Evolutionary conservation across 106 monocot species (phyloP).

Genomic region (Allium cepa): DNA sequence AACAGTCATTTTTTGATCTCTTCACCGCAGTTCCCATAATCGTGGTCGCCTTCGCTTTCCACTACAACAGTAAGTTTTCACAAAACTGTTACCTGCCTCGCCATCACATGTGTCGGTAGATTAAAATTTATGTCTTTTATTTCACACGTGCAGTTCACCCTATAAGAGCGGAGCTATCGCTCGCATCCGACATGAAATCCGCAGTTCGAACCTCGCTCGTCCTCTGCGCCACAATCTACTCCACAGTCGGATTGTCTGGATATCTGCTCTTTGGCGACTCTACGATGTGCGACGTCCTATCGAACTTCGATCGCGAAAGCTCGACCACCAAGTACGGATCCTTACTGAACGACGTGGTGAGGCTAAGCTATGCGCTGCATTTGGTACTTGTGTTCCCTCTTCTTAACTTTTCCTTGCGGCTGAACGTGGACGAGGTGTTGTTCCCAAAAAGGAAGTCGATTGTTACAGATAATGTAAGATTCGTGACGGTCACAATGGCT

Average conservation of each 20-base stretch:
- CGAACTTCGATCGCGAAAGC: conserved; percentile 49
- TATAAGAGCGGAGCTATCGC: conserved; percentile 53
- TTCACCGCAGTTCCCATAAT: too few species aligned
- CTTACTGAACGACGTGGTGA: conserved; percentile 45
- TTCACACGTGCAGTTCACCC: conserved; percentile 54
- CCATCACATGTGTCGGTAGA: too few species aligned
- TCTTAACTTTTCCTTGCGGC: conserved; percentile 59
- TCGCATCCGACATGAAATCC: conserved; percentile 50
- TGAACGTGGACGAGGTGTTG: conserved; percentile 65
- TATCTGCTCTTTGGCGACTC: conserved; percentile 68
- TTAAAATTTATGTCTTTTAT: neutral
- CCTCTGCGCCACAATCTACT: conserved; percentile 69
- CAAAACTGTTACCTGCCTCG: too few species aligned
- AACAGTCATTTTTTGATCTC: too few species aligned
- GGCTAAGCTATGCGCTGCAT: conserved; percentile 87
- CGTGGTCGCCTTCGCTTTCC: too few species aligned
- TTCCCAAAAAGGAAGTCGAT: conserved; percentile 32
- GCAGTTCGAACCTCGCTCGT: conserved; percentile 62
- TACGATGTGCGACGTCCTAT: conserved; percentile 75
- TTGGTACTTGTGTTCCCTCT: conserved; percentile 76
- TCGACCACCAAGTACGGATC: conserved; percentile 25
- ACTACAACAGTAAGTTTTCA: too few species aligned
- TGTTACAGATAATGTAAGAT: conserved; percentile 24
- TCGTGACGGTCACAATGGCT: conserved; percentile 28
- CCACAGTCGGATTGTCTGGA: conserved; percentile 50